Base-by-base conservation (phyloP, 768 basidiomycete species). In the Agrocybe pediades region DNA sequence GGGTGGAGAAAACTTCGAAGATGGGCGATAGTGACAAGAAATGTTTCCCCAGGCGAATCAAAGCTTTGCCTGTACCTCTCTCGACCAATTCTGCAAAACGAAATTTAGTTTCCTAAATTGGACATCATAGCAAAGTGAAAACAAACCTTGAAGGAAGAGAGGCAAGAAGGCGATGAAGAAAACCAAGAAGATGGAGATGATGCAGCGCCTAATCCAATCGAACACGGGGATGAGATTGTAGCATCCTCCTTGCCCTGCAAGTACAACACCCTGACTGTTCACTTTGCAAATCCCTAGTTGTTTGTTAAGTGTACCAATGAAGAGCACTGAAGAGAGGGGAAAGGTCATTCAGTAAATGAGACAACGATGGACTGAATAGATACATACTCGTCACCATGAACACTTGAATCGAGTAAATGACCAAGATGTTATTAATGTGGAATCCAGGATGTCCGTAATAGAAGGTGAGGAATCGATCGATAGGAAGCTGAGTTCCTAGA, bases 371-470 rank as follows among this genome's bases (percentile, higher is more conserved):
- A 21, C 52, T 56, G 40, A 21, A 49, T 36, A 45, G 15, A 44
- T 52, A 52, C 2, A 86, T 65, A 94, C 92, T 66, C 17, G 93
- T 93, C 51, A 98, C 77, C 93, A 98, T 97, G 80, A 99, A 98
- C 51, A 96, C 82, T 68, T 97, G 95, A 49, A 99, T 93, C 21
- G 97, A 98, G 71, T 93, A 88, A 63, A 99, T 98, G 75, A 99
- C 95, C 67, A 99, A 78, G 64, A 98, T 98, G 69, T 99, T 98
- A 82, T 99, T 99, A 79, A 99, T 86, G 70, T 99, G 97, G 88
- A 99, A 99, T 65, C 93, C 97, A 51, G 97, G 96, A 73, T 99
- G 97, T 50, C 91, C 96, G 64, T 98, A 99, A 77, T 99, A 99
- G 81, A 98, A 99, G 19, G 96, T 98, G 64, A 99, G 79, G 86